phyloP scores from a whole-genome alignment of 2,329 filamentous ascomycete species.

The Ceratocystis huliohia region DNA sequence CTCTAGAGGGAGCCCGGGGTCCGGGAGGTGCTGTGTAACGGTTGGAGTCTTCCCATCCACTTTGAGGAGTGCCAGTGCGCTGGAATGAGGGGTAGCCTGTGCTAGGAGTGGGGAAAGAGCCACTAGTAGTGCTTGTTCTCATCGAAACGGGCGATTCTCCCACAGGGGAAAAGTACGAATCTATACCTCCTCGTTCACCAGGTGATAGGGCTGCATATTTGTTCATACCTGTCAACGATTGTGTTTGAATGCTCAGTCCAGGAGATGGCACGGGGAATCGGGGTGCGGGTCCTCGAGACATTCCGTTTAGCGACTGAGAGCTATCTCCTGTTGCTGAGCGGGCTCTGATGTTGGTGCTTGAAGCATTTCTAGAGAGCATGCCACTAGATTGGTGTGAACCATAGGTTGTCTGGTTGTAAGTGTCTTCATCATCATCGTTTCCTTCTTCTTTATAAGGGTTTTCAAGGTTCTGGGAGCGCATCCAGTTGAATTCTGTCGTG shows the following conservation, averaged over 20 bases:
- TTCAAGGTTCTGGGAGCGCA: constrained; percentile 56
- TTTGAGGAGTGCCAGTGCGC: constrained; percentile 56
- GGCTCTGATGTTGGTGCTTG: constrained; percentile 60
- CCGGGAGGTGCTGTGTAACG: constrained; percentile 83
- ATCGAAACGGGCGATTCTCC: constrained; percentile 67
- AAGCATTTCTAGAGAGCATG: constrained; percentile 50
- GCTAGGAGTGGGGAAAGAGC: constrained; percentile 47
- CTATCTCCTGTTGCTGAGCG: constrained; percentile 66
- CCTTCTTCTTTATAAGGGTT: constrained; percentile 68
- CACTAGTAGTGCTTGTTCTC: constrained; percentile 60
- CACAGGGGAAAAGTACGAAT: constrained; percentile 88
- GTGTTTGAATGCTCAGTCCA: constrained; percentile 57
- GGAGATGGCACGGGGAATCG: constrained; percentile 55
- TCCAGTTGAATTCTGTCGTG: constrained; percentile 68
- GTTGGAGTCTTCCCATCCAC: constrained; percentile 58
- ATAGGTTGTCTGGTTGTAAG: constrained; percentile 22
- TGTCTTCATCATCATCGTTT: constrained; percentile 48
- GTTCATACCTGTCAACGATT: constrained; percentile 24
- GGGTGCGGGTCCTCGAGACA: constrained; percentile 50
- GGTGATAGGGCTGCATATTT: constrained; percentile 29
- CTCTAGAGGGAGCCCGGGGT: constrained; percentile 66
- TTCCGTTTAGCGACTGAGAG: constrained; percentile 43
- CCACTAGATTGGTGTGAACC: constrained; percentile 19
- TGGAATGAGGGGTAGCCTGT: constrained; percentile 51
- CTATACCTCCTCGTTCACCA: constrained; percentile 53